A percentile compares a stretch with the other conserved stretches of the same genome.
Evolutionary conservation across 129 eudicot species (phyloP).

Genomic region (Dittrichia graveolens): DNA sequence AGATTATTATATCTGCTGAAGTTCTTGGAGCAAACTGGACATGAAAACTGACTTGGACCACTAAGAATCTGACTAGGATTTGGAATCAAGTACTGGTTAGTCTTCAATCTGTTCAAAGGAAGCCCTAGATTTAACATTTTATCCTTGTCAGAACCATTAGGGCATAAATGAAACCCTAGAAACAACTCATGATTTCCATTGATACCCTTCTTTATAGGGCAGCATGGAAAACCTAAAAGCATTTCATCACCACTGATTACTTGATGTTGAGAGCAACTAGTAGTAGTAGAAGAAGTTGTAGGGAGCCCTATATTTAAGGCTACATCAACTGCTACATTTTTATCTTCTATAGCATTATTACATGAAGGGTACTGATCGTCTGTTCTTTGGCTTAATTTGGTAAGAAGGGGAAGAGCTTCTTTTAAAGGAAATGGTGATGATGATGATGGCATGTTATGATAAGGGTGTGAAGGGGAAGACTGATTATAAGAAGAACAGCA

Average conservation of each 20-base stretch:
- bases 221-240: slow-evolving; percentile 24
- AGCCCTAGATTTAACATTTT: slow-evolving; percentile 33
- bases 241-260: not conserved
- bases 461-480: slow-evolving; percentile 16
- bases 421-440: slow-evolving; percentile 31
- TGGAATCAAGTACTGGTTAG: slow-evolving; percentile 56
- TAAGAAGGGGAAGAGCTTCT: slow-evolving; percentile 52
- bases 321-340: slow-evolving; percentile 27
- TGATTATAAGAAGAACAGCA: slow-evolving; percentile 22
- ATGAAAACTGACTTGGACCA: slow-evolving; percentile 64
- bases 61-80: slow-evolving; percentile 62
- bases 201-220: slow-evolving; percentile 27
- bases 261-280: slow-evolving; percentile 22
- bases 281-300: slow-evolving; percentile 12
- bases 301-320: slow-evolving; percentile 49
- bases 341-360: slow-evolving; percentile 23
- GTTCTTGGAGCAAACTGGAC: slow-evolving; percentile 65
- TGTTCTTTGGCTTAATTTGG: slow-evolving; percentile 28
- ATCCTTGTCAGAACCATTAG: slow-evolving; percentile 9
- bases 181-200: slow-evolving; percentile 19
- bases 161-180: slow-evolving; percentile 25
- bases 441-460: slow-evolving; percentile 24
- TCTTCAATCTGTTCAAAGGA: slow-evolving; percentile 30
- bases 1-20: slow-evolving; percentile 68
- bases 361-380: slow-evolving; percentile 16